These are phyloP conservation scores for Nyctanthes arbortristis DNA, from an alignment of 257 asterid genomes.

Conservation along the genomic window DNA sequence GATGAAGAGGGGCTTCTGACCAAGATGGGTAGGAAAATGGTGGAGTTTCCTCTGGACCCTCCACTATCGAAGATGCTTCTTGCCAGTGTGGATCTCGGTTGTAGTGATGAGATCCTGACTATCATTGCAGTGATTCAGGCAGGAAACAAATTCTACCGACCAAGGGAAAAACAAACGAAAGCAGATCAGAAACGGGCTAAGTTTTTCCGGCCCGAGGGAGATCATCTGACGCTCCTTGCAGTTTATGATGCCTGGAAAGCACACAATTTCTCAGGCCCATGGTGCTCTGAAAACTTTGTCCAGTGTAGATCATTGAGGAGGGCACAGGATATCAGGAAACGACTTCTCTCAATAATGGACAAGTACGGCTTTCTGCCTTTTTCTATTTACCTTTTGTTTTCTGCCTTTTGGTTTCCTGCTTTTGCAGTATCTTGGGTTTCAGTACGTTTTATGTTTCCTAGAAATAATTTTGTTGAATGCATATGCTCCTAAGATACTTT, in stretches of 20 bases:
- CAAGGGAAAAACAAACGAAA: slow-evolving; percentile 94
- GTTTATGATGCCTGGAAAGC: slow-evolving; percentile 99
- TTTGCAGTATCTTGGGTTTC: slow-evolving; percentile 17
- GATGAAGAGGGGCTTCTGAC: slow-evolving; percentile 95
- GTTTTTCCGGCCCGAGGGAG: slow-evolving; percentile 94
- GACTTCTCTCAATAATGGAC: slow-evolving; percentile 85
- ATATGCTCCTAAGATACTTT: not conserved
- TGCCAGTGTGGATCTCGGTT: slow-evolving; percentile 90
- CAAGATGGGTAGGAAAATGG: slow-evolving; percentile 94
- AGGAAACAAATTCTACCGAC: slow-evolving; percentile 86
- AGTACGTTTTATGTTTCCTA: not conserved
- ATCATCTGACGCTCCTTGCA: slow-evolving; percentile 84
- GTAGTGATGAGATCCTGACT: slow-evolving; percentile 90
- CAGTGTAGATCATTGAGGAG: slow-evolving; percentile 84
- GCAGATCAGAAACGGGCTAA: slow-evolving; percentile 92
- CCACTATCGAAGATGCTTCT: slow-evolving; percentile 92
- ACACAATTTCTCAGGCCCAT: slow-evolving; percentile 80
- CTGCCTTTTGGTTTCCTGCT: slow-evolving; percentile 10
- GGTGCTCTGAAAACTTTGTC: slow-evolving; percentile 94
- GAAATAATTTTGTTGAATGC: slow-evolving; percentile 12
- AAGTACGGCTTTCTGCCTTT: slow-evolving; percentile 48
- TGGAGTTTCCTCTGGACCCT: slow-evolving; percentile 92
- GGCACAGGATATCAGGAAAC: slow-evolving; percentile 91
- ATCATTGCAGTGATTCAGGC: slow-evolving; percentile 94
- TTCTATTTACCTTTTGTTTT: slow-evolving; percentile 8